Evolutionary conservation across 257 asterid genomes (phyloP), one percentile per base, ranked within the genome.

Genomic region (Solanum pinnatisectum): DNA sequence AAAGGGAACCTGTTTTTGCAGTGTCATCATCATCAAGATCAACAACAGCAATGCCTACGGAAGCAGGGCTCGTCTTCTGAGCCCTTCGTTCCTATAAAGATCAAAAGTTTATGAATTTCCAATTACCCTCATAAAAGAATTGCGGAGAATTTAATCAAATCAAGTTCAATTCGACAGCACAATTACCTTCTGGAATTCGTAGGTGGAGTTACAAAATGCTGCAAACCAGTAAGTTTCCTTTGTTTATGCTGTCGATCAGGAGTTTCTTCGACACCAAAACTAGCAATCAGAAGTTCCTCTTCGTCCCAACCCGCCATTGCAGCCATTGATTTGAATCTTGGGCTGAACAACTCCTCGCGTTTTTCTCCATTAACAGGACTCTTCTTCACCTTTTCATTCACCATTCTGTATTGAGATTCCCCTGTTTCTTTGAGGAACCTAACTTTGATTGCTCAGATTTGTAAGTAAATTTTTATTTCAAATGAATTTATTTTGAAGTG

Each of bases 221-320:
- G 90, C 22, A 91, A 78, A 79, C 60, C 91, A 46, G 93, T 49
- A 82, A 95, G 91, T 88, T 90, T 95, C 93, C 89, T 95, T 32
- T 89, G 94, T 86, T 92, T 95, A 67, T 33, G 83, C 60, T 91
- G 88, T 1, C 96, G 91, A 85, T 95, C 98, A 33, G 98, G 99
- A 23, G 98, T 96, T 85, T 96, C 98, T 91, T 96, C 97, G 3
- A 95, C 98, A 25, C 94, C 89, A 79, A 93, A 91, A 87, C 90
- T 92, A 35, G 99, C 98, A 2, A 92, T 27, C 86, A 94, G 86
- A 78, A 96, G 95, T 14, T 98, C 93, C 90, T 95, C 99, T 89
- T 96, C 98, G 73, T 96, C 99, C 99, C 99, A 96, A 85, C 99
- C 99, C 14, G 98, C 98, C 99, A 94, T 93, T 86, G 94, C 98